phyloP scores from a whole-genome alignment of 345 rosid species.

The Nephelium lappaceum region DNA sequence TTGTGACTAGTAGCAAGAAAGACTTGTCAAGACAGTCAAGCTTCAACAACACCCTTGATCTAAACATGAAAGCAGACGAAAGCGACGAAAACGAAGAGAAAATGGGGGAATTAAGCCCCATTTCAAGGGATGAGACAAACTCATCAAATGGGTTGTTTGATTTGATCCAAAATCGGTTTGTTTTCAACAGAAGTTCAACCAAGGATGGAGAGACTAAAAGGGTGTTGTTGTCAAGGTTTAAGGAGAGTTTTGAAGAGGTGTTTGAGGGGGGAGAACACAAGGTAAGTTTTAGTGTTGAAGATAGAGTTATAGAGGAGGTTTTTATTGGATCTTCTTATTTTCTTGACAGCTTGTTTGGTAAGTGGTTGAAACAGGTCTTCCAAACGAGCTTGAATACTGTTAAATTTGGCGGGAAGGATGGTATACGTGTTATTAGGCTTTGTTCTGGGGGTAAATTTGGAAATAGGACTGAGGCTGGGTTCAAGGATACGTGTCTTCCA shows the following conservation, averaged over 20 bases:
- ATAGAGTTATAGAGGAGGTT: conserved; percentile 55
- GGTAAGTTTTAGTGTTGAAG: conserved; percentile 52
- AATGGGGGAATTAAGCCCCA: conserved; percentile 67
- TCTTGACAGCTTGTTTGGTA: conserved; percentile 54
- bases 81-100: conserved; percentile 39
- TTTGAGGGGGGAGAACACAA: conserved; percentile 38
- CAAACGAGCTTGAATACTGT: conserved; percentile 51
- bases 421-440: conserved; percentile 39
- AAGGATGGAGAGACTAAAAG: conserved; percentile 40
- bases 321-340: conserved; percentile 36
- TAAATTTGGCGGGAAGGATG: conserved; percentile 44
- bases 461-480: conserved; percentile 41
- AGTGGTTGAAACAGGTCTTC: conserved; percentile 75
- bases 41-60: conserved; percentile 64
- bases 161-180: conserved; percentile 52
- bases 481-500: conserved; percentile 57
- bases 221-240: conserved; percentile 43
- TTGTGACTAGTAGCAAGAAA: conserved; percentile 33
- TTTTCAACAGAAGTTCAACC: conserved; percentile 42
- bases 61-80: conserved; percentile 58
- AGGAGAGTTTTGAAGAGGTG: conserved; percentile 42
- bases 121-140: conserved; percentile 64
- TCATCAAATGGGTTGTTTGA: conserved; percentile 48
- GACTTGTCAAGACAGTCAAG: conserved; percentile 62
- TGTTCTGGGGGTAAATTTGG: conserved; percentile 41